Evolutionary conservation across 805 yeast genomes (phyloP).

Genomic region (Candida boleticola): DNA sequence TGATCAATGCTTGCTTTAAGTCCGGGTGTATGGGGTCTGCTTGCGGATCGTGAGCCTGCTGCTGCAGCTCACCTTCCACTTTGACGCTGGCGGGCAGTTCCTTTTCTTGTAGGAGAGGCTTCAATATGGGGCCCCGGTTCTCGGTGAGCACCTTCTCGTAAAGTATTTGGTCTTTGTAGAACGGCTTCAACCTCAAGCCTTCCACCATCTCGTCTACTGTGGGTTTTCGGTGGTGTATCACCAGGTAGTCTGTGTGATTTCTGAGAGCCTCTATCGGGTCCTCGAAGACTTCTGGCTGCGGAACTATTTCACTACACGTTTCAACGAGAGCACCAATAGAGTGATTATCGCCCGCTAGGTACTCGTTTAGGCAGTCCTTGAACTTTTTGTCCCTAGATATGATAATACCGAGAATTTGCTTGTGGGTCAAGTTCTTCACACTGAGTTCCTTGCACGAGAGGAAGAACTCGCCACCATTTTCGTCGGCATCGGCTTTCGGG

Average conservation of each 20-base stretch:
- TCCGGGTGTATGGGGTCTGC: constrained; percentile 43
- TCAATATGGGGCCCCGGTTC: constrained; percentile 45
- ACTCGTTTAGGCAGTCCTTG: constrained; percentile 13
- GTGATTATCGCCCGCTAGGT: constrained; percentile 8
- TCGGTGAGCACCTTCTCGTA: constrained; percentile 46
- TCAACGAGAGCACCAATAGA: constrained; percentile 41
- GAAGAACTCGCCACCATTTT: constrained; percentile 20
- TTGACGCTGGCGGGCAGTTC: not conserved
- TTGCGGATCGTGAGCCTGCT: not conserved
- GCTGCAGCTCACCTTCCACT: constrained; percentile 21
- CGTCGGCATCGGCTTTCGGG: constrained; percentile 9
- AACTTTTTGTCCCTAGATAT: constrained; percentile 56
- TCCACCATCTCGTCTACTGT: constrained; percentile 49
- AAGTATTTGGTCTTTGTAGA: constrained; percentile 65
- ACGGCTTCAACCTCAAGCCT: constrained; percentile 43
- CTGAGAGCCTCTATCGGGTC: constrained; percentile 47
- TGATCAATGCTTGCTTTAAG: constrained; percentile 46
- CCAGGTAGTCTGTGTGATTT: constrained; percentile 9
- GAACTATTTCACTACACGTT: constrained; percentile 39
- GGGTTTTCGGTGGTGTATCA: constrained; percentile 19
- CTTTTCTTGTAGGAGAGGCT: constrained; percentile 21
- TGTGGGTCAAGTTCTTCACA: constrained; percentile 50
- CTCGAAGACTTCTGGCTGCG: constrained; percentile 45
- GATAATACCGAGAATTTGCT: constrained; percentile 60
- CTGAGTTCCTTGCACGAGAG: constrained; percentile 41